Conservation (phyloP, 768 basidiomycete species). For the Xerocomus brunneocitrinus region DNA sequence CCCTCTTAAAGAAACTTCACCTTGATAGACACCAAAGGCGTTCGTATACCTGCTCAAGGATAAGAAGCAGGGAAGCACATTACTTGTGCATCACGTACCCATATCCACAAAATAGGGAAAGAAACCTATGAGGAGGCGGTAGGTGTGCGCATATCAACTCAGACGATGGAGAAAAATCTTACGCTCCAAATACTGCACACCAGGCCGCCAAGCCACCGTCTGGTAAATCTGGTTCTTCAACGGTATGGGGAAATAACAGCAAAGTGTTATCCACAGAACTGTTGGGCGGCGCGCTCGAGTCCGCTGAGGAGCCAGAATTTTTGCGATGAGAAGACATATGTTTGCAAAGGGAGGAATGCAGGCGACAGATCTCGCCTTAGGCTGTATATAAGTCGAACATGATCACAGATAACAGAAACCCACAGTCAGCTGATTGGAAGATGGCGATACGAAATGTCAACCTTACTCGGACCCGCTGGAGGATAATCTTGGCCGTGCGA, state of each 20-base stretch:
- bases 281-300: neutral
- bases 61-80: neutral
- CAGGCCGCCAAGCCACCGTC: constrained; percentile 20
- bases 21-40: constrained; percentile 29
- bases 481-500: constrained; percentile 14
- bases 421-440: neutral
- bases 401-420: neutral
- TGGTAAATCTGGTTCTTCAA: constrained; percentile 2
- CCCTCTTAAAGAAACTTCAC: neutral
- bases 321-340: neutral
- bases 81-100: constrained; percentile 11
- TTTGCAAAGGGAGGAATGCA: neutral
- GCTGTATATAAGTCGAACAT: neutral
- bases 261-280: neutral
- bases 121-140: constrained; percentile 17
- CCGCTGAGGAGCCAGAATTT: neutral
- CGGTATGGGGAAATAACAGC: neutral
- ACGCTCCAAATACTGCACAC: constrained; percentile 27
- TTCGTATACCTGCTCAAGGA: constrained; percentile 9
- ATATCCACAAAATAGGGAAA: constrained; percentile 24
- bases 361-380: neutral
- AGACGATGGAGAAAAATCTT: neutral
- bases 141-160: neutral
- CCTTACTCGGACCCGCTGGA: constrained; percentile 12
- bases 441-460: neutral